These are phyloP conservation scores for Oemleria cerasiformis DNA, from an alignment of 306 rosid species.

Conservation along the genomic window DNA sequence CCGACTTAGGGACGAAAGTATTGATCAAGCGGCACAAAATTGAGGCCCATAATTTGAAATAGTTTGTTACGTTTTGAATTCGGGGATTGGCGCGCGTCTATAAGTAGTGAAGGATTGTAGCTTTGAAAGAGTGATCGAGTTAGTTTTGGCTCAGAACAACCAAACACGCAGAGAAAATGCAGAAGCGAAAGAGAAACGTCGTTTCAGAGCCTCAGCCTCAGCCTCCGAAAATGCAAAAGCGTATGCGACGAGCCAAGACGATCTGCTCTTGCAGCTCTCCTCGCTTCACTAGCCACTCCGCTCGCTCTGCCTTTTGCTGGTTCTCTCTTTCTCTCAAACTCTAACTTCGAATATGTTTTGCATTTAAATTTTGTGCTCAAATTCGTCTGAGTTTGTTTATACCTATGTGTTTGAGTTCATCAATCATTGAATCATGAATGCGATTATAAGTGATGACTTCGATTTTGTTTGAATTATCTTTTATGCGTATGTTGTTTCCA, in stretches of 20 bases:
- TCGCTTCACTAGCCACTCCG: conserved; percentile 51
- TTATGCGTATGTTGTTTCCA: not conserved
- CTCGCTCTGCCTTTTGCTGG: conserved; percentile 63
- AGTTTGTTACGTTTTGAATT: conserved; percentile 6
- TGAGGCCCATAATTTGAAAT: conserved; percentile 8
- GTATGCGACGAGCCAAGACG: conserved; percentile 57
- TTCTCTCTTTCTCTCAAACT: conserved; percentile 26
- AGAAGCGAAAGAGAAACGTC: conserved; percentile 42
- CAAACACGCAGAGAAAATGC: conserved; percentile 21
- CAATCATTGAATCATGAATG: conserved; percentile 8
- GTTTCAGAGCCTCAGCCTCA: conserved; percentile 21
- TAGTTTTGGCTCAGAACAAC: conserved; percentile 3
- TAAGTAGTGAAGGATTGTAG: not conserved
- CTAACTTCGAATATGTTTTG: not conserved
- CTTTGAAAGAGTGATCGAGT: conserved; percentile 2
- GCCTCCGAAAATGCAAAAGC: conserved; percentile 38
- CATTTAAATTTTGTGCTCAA: not conserved
- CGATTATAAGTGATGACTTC: not conserved
- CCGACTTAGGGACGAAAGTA: not conserved
- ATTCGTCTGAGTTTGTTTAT: not conserved
- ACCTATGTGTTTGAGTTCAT: not conserved
- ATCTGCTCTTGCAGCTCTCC: conserved; percentile 83
- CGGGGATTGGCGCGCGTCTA: conserved; percentile 13
- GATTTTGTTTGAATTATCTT: conserved; percentile 1
- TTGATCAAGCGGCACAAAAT: not conserved